Conservation (phyloP, 208 protist species). For the Trypanosoma rangeli region DNA sequence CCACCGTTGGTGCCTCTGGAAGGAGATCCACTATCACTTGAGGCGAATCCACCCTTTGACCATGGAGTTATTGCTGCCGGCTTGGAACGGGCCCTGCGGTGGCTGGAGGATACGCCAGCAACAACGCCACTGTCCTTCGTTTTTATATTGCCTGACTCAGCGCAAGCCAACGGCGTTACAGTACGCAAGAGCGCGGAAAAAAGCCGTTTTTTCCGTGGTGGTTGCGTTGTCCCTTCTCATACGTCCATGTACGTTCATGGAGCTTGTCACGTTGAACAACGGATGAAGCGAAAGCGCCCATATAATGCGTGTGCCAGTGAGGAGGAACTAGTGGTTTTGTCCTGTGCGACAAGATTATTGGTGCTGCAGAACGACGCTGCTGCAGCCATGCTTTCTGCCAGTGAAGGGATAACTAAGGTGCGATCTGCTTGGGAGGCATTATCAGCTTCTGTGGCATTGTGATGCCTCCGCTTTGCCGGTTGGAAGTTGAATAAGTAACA, state of each 20-base stretch:
- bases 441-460: not conserved
- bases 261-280: slow-evolving; percentile 7
- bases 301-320: not conserved
- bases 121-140: slow-evolving; percentile 28
- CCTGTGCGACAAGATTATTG: slow-evolving; percentile 38
- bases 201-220: slow-evolving; percentile 36
- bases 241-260: slow-evolving; percentile 37
- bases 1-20: not conserved
- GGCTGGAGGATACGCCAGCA: slow-evolving; percentile 14
- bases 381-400: slow-evolving; percentile 21
- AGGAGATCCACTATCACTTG: slow-evolving; percentile 18
- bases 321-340: slow-evolving; percentile 28
- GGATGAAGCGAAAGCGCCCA: not conserved
- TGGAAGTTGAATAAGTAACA: not conserved
- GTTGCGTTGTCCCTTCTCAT: slow-evolving; percentile 20
- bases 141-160: slow-evolving; percentile 37
- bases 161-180: slow-evolving; percentile 26
- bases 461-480: not conserved
- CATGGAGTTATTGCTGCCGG: slow-evolving; percentile 39
- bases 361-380: slow-evolving; percentile 37
- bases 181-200: slow-evolving; percentile 30
- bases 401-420: not conserved
- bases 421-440: slow-evolving; percentile 15
- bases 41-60: slow-evolving; percentile 49
- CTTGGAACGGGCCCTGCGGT: slow-evolving; percentile 33